Base-by-base conservation (phyloP, 2,329 filamentous ascomycete genomes). In the Acrocalymma vagum region DNA sequence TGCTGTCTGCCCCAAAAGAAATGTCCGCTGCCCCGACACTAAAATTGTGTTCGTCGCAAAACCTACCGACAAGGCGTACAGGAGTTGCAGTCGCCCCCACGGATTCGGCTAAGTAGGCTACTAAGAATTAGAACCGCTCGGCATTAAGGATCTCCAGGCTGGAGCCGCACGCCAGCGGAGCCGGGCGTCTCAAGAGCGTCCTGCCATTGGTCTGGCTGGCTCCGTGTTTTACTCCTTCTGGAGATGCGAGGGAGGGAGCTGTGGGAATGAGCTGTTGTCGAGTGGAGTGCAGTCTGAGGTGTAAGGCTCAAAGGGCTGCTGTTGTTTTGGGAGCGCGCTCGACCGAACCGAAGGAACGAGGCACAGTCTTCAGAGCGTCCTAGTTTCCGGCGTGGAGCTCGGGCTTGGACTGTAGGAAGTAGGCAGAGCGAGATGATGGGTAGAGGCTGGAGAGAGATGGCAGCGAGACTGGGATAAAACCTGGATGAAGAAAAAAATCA, bases 151-250 rank as follows among this genome's bases (percentile, higher is more conserved):
- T 42, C 46, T 50, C 53, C 57, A 40, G 25, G 29, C 24, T 35
- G 48, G 55, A 60, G 55, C 57, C 57, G 55, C 57, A 57, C 47
- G 35, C 38, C 18, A 29, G 11, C 17, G 13, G 22, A 16, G 9
- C 34, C 9, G 15, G 2, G 5, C 9, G n/a, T 9, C 9, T n/a
- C n/a, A n/a, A n/a, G n/a, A n/a, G n/a, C 4, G 38, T 27, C 5
- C 3, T 30, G 15, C 30, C 30, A 50, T 51, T 53, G 47, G 51
- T 25, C 25, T 40, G 13, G 26, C 20, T 23, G n/a, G n/a, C n/a
- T n/a, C n/a, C n/a, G n/a, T n/a, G n/a, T n/a, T n/a, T 29, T 29
- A 28, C 32, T 33, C 14, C 26, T 38, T 21, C 27, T 32, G 39
- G 27, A 37, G 7, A 38, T 29, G 28, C 17, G 29, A 48, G 32